Evolutionary conservation across 1,284 basidiomycete species (phyloP).

Genomic region (Mycena citricolor): DNA sequence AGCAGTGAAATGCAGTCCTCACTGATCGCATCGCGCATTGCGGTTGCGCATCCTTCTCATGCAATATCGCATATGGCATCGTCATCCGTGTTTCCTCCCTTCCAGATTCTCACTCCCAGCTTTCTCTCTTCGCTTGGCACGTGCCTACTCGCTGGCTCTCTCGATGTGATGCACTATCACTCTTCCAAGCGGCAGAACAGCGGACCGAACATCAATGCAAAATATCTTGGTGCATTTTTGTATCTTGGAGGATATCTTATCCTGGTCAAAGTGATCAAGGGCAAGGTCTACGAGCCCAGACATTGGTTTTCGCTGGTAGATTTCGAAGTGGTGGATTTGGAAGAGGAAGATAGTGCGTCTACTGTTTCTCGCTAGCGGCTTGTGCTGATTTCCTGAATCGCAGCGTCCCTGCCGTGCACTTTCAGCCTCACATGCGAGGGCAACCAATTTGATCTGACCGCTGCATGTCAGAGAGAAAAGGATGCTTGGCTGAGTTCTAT

Average conservation of each 20-base stretch:
- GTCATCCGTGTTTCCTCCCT: slow-evolving; percentile 30
- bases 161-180: slow-evolving; percentile 80
- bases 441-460: slow-evolving; percentile 83
- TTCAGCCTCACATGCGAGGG: slow-evolving; percentile 70
- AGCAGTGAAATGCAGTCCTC: slow-evolving; percentile 67
- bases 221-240: slow-evolving; percentile 86
- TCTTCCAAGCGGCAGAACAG: slow-evolving; percentile 35
- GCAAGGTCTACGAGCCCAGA: slow-evolving; percentile 78
- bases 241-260: slow-evolving; percentile 85
- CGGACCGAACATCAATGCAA: slow-evolving; percentile 63
- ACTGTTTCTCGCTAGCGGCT: slow-evolving; percentile 11
- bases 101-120: slow-evolving; percentile 41
- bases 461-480: slow-evolving; percentile 81
- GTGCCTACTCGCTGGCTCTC: slow-evolving; percentile 75
- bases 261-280: slow-evolving; percentile 81
- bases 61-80: slow-evolving; percentile 23
- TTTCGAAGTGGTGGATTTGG: slow-evolving; percentile 71
- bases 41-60: slow-evolving; percentile 28
- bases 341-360: slow-evolving; percentile 64
- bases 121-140: slow-evolving; percentile 72
- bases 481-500: slow-evolving; percentile 78
- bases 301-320: slow-evolving; percentile 82
- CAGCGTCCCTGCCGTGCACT: slow-evolving; percentile 77
- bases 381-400: slow-evolving; percentile 10
- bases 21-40: slow-evolving; percentile 69